phyloP scores from a whole-genome alignment of 192 early-diverging fungal species.

The Linnemannia schmuckeri region DNA sequence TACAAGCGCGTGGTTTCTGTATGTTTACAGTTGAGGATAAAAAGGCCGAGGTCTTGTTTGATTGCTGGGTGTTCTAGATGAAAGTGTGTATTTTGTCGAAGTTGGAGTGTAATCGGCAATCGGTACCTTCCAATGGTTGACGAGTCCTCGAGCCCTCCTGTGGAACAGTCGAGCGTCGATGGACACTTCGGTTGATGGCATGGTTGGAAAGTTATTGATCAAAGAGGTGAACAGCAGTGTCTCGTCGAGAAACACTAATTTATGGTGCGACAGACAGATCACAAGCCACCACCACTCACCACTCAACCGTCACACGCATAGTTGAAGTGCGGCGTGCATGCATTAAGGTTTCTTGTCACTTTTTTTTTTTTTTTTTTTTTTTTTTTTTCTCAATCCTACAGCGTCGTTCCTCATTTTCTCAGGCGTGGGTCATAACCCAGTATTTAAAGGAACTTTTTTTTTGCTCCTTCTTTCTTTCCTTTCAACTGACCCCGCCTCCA shows the following conservation, averaged over 20 bases:
- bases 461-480: no score
- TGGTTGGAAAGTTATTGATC: slow-evolving; percentile 9
- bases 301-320: no score
- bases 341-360: no score
- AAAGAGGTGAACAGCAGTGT: neutral
- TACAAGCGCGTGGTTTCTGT: slow-evolving; percentile 7
- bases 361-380: no score
- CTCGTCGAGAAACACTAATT: neutral
- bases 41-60: neutral
- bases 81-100: neutral
- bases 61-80: neutral
- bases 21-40: neutral
- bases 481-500: neutral
- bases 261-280: no score
- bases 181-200: slow-evolving; percentile 47
- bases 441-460: no score
- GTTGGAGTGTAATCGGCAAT: neutral
- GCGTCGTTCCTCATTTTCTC: no score
- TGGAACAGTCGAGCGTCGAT: slow-evolving; percentile 55
- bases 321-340: no score
- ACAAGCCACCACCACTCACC: no score
- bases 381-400: no score
- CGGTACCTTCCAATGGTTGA: slow-evolving; percentile 46
- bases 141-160: slow-evolving; percentile 44
- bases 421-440: no score